phyloP scores from a whole-genome alignment of 129 eudicot species.

The Chrysanthemum makinoi region DNA sequence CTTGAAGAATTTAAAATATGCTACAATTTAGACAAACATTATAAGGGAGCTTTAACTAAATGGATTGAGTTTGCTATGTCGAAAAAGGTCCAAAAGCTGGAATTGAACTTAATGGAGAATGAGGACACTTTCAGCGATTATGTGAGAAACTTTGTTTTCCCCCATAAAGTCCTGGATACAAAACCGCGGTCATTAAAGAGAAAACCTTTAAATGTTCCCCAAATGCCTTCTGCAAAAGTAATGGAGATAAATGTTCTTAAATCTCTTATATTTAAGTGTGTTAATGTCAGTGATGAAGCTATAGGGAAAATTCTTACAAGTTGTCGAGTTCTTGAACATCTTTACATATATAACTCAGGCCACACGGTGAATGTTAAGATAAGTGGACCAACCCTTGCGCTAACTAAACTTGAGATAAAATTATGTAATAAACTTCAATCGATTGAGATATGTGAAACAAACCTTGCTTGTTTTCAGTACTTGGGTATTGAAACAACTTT shows the following conservation, averaged over 20 bases:
- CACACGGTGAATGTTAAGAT: slow-evolving; percentile 33
- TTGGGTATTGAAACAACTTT: slow-evolving; percentile 29
- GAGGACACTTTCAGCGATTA: slow-evolving; percentile 20
- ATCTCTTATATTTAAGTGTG: slow-evolving; percentile 35
- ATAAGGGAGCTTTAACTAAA: slow-evolving; percentile 20
- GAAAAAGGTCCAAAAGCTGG: slow-evolving; percentile 35
- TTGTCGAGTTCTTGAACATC: slow-evolving; percentile 30
- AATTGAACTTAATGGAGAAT: slow-evolving; percentile 37
- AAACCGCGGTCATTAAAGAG: neutral
- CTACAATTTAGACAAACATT: slow-evolving; percentile 30
- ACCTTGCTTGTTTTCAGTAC: slow-evolving; percentile 35
- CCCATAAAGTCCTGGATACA: slow-evolving; percentile 25
- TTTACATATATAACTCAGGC: slow-evolving; percentile 28
- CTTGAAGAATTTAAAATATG: slow-evolving; percentile 30
- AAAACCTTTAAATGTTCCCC: neutral
- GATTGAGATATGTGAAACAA: slow-evolving; percentile 31
- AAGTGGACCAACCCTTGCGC: slow-evolving; percentile 21
- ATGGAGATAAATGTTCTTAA: slow-evolving; percentile 25
- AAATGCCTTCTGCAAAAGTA: neutral
- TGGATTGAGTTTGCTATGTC: slow-evolving; percentile 49
- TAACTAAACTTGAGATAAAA: slow-evolving; percentile 34
- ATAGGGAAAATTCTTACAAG: slow-evolving; percentile 23
- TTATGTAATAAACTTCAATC: slow-evolving; percentile 26
- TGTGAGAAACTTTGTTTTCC: slow-evolving; percentile 28
- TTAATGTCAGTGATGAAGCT: slow-evolving; percentile 44